phyloP scores from a whole-genome alignment of 306 rosid genomes.

The Gleditsia sinensis region DNA sequence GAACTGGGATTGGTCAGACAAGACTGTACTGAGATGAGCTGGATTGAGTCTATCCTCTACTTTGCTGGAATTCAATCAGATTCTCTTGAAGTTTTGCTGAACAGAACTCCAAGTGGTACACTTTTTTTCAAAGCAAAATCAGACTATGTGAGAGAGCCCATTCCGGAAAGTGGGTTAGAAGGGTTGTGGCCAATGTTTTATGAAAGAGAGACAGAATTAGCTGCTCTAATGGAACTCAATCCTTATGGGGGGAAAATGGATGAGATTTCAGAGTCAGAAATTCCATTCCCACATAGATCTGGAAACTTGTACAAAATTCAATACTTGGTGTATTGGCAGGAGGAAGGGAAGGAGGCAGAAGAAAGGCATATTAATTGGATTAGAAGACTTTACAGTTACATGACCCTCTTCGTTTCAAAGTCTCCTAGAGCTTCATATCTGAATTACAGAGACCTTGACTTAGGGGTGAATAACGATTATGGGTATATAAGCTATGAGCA shows the following conservation, averaged over 20 bases:
- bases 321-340: conserved; percentile 9
- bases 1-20: conserved; percentile 42
- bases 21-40: conserved; percentile 33
- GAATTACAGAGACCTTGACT: conserved; percentile 40
- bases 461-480: conserved; percentile 1
- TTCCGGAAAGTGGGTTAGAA: conserved; percentile 27
- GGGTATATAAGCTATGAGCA: neutral
- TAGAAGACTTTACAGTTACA: conserved; percentile 25
- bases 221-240: neutral
- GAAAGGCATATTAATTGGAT: conserved; percentile 29
- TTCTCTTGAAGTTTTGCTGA: conserved; percentile 32
- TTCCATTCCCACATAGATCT: conserved; percentile 36
- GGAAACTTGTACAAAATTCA: conserved; percentile 37
- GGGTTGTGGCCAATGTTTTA: conserved; percentile 37
- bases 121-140: conserved; percentile 36
- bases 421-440: conserved; percentile 33
- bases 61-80: neutral
- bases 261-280: conserved; percentile 38
- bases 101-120: neutral
- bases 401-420: conserved; percentile 31
- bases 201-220: conserved; percentile 29
- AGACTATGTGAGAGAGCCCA: conserved; percentile 33
- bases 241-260: conserved; percentile 47
- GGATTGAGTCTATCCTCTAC: conserved; percentile 35
- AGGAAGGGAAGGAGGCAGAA: conserved; percentile 29